Conservation (phyloP, 164 flowering plant species). For the Nymphaea thermarum region DNA sequence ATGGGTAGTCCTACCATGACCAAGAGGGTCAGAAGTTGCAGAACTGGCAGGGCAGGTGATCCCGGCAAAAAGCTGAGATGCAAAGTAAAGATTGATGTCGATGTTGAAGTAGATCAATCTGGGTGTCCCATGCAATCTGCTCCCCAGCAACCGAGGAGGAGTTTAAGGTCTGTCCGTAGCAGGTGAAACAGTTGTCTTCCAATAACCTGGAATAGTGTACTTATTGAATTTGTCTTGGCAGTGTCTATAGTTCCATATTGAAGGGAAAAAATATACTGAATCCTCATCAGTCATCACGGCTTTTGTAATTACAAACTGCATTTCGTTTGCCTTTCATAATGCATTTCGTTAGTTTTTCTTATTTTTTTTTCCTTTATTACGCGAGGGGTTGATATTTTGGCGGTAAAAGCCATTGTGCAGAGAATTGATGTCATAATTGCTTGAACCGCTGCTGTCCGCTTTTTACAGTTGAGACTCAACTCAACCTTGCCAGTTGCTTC, state of each 20-base stretch:
- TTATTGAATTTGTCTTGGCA: not conserved
- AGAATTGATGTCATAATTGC: too few relatives aligned
- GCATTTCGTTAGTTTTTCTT: too few relatives aligned
- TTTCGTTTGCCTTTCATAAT: too few relatives aligned
- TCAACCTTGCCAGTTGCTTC: too few relatives aligned
- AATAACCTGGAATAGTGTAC: not conserved
- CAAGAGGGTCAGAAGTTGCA: not conserved
- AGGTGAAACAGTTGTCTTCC: not conserved
- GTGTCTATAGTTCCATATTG: not conserved
- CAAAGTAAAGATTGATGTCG: not conserved
- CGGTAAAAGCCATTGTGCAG: too few relatives aligned
- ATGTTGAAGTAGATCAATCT: slow-evolving; percentile 5
- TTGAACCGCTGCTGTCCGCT: too few relatives aligned
- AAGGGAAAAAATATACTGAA: not conserved
- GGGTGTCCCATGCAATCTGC: not conserved
- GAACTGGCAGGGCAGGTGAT: not conserved
- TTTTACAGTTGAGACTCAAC: too few relatives aligned
- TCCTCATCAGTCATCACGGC: not conserved
- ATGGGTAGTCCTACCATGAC: not conserved
- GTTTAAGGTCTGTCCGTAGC: not conserved
- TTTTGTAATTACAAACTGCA: not conserved
- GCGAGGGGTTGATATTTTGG: too few relatives aligned
- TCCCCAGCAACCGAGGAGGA: not conserved
- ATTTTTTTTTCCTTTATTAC: too few relatives aligned
- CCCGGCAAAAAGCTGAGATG: not conserved